Percentiles rank a stretch among this genome's conserved stretches.
Conservation (phyloP, 306 rosid genomes). For the Urtica urens region DNA sequence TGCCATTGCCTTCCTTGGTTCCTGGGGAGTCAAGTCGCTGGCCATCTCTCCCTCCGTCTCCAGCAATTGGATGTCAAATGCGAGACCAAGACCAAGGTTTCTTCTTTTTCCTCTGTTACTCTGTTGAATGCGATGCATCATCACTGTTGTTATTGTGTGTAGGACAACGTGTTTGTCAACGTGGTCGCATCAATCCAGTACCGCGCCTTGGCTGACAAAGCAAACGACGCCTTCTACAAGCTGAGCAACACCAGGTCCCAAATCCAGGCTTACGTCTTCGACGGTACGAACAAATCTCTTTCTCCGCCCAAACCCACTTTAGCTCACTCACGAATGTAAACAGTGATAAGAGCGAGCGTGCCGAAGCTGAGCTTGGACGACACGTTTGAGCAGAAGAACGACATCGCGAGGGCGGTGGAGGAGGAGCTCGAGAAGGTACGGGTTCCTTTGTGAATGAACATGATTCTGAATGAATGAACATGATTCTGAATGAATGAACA, state of each 20-base stretch:
- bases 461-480: no score
- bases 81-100: conserved; percentile 95
- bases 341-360: conserved; percentile 84
- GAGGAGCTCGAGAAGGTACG: conserved; percentile 80
- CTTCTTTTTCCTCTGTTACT: neutral
- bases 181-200: conserved; percentile 92
- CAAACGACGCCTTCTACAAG: conserved; percentile 85
- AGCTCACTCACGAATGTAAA: no score
- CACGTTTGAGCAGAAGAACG: conserved; percentile 90
- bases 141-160: conserved; percentile 4
- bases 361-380: conserved; percentile 88
- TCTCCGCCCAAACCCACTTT: no score
- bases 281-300: conserved; percentile 38
- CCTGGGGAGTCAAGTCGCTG: conserved; percentile 53
- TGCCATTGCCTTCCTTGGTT: conserved; percentile 89
- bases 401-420: conserved; percentile 87
- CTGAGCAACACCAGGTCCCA: conserved; percentile 83
- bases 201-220: conserved; percentile 73
- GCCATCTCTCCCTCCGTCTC: conserved; percentile 78
- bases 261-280: conserved; percentile 91
- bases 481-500: conserved; percentile 7
- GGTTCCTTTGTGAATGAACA: neutral
- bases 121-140: neutral
- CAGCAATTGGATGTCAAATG: conserved; percentile 82
- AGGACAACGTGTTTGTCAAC: conserved; percentile 92